Evolutionary conservation across 441 rosid genomes (phyloP).

Genomic region (Populus hybrid): DNA sequence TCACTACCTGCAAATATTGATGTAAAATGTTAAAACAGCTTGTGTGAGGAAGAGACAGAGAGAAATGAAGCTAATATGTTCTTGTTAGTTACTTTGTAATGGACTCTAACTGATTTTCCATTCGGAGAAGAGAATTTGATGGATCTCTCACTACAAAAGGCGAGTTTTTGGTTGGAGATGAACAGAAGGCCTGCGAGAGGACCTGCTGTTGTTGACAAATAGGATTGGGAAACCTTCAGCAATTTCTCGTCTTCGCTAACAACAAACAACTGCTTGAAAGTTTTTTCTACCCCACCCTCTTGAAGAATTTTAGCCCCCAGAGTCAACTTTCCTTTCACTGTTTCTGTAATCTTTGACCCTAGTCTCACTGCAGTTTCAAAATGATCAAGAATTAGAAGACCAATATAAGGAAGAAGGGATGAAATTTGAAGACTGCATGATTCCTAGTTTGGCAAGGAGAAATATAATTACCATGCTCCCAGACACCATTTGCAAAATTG

Average conservation of each 20-base stretch:
- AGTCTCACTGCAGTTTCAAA: constrained; percentile 37
- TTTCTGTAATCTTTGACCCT: constrained; percentile 53
- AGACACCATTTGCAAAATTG: constrained; percentile 39
- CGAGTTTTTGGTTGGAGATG: constrained; percentile 52
- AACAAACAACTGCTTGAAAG: constrained; percentile 44
- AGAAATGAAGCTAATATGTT: not conserved
- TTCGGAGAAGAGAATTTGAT: constrained; percentile 53
- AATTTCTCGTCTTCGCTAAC: constrained; percentile 48
- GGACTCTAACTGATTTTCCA: constrained; percentile 39
- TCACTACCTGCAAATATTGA: constrained; percentile 38
- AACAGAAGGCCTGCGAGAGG: constrained; percentile 72
- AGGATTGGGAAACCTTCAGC: constrained; percentile 55
- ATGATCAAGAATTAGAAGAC: not conserved
- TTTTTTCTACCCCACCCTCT: constrained; percentile 58
- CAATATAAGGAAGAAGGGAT: not conserved
- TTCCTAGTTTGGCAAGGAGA: not conserved
- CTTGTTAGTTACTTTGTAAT: constrained; percentile 36
- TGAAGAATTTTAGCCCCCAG: constrained; percentile 66
- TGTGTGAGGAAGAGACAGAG: not conserved
- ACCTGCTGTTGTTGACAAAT: constrained; percentile 66
- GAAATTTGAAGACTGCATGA: not conserved
- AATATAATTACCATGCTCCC: constrained; percentile 40
- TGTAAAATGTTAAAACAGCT: not conserved
- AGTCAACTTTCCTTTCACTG: constrained; percentile 58
- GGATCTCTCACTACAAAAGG: constrained; percentile 69